A percentile compares a stretch with the other conserved stretches of the same genome.
These are phyloP conservation scores for Dissophora globulifera DNA, from an alignment of 192 early-diverging fungal species.

Conservation along the genomic window DNA sequence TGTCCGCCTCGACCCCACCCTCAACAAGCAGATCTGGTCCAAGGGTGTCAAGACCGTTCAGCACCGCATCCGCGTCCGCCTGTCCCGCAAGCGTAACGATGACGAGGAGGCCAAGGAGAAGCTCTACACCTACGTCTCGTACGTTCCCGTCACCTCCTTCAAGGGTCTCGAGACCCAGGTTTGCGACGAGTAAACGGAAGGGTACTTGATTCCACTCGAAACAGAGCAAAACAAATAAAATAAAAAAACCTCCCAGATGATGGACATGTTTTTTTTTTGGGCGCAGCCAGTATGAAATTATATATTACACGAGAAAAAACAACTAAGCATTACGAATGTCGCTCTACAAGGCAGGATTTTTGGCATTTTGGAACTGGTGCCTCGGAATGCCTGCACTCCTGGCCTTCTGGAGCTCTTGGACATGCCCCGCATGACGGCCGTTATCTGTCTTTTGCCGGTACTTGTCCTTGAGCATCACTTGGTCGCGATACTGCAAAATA, in stretches of 20 bases:
- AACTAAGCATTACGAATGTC: too few relatives aligned
- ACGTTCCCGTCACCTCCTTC: conserved; percentile 87
- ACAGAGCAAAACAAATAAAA: too few relatives aligned
- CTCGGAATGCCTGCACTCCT: conserved; percentile 1
- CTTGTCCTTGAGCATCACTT: conserved; percentile 51
- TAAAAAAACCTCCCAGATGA: too few relatives aligned
- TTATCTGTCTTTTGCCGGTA: conserved; percentile 35
- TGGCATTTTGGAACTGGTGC: conserved; percentile 3
- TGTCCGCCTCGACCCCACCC: conserved; percentile 93
- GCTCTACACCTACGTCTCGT: conserved; percentile 95
- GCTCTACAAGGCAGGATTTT: background rate
- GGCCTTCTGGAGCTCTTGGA: conserved; percentile 1
- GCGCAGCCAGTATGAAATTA: too few relatives aligned
- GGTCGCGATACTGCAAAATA: conserved; percentile 17
- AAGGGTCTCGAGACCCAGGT: conserved; percentile 86
- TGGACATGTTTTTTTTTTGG: too few relatives aligned
- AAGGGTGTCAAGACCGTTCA: conserved; percentile 94
- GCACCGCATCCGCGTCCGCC: conserved; percentile 95
- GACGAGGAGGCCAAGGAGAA: conserved; percentile 96
- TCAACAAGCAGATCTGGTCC: conserved; percentile 97
- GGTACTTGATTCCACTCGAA: too few relatives aligned
- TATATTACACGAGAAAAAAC: too few relatives aligned
- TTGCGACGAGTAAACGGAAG: conserved; percentile 70
- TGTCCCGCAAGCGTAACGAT: conserved; percentile 97
- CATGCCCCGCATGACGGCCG: conserved; percentile 16